phyloP scores from a whole-genome alignment of 805 yeast genomes.

The Candida manassasensis region DNA sequence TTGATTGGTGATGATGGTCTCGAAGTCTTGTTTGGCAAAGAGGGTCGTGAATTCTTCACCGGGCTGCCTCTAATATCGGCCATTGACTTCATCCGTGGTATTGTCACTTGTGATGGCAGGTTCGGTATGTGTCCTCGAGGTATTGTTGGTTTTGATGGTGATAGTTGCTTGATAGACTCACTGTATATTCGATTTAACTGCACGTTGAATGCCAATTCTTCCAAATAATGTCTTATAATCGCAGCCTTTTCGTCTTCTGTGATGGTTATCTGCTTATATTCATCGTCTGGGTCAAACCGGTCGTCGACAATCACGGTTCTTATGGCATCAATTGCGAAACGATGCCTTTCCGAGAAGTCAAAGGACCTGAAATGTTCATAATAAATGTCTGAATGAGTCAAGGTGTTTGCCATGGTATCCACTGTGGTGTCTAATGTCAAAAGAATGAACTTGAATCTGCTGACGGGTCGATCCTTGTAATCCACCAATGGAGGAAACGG shows the following conservation, averaged over 20 bases:
- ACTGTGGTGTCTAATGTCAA: slow-evolving; percentile 17
- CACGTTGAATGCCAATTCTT: slow-evolving; percentile 51
- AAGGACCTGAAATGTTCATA: slow-evolving; percentile 47
- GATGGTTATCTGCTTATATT: slow-evolving; percentile 8
- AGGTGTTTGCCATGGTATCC: slow-evolving; percentile 16
- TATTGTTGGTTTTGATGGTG: slow-evolving; percentile 7
- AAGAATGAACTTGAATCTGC: slow-evolving; percentile 17
- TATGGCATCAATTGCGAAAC: slow-evolving; percentile 32
- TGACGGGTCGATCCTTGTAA: slow-evolving; percentile 17
- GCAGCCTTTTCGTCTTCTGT: slow-evolving; percentile 31
- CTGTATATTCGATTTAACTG: slow-evolving; percentile 64
- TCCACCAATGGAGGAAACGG: slow-evolving; percentile 20
- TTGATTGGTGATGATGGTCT: slow-evolving; percentile 7
- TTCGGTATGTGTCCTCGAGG: neutral
- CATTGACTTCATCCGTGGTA: slow-evolving; percentile 11
- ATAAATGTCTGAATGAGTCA: slow-evolving; percentile 50
- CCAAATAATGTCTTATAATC: slow-evolving; percentile 47
- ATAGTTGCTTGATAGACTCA: slow-evolving; percentile 17
- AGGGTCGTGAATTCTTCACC: slow-evolving; percentile 6
- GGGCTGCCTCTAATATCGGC: slow-evolving; percentile 9
- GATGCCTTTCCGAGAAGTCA: slow-evolving; percentile 28
- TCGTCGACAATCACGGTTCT: slow-evolving; percentile 8
- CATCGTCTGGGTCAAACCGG: neutral
- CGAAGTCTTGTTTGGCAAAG: slow-evolving; percentile 3
- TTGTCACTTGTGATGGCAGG: neutral